Evolutionary conservation across 371 early-diverging fungal genomes (phyloP).

Genomic region (Circinella umbellata): DNA sequence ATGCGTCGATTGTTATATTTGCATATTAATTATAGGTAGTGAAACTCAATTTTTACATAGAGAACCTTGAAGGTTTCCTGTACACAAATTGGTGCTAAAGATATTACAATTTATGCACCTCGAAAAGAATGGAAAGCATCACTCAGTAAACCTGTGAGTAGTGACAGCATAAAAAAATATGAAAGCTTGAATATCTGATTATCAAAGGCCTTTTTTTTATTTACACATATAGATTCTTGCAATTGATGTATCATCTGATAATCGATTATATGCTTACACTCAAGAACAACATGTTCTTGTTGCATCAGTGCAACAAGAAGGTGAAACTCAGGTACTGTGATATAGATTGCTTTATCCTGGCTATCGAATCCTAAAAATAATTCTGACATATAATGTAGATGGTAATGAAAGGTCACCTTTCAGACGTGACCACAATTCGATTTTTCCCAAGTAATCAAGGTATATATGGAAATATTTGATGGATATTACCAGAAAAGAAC

Average conservation of each 20-base stretch:
- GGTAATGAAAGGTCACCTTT: slow-evolving; percentile 66
- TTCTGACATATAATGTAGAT: slow-evolving; percentile 28
- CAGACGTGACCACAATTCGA: slow-evolving; percentile 66
- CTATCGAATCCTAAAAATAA: too few relatives aligned
- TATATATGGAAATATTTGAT: slow-evolving; percentile 10
- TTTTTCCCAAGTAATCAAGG: slow-evolving; percentile 84
- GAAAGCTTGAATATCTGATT: background rate
- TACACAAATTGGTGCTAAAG: slow-evolving; percentile 24
- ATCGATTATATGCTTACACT: slow-evolving; percentile 55
- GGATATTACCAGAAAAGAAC: too few relatives aligned
- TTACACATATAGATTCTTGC: slow-evolving; percentile 38
- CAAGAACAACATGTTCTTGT: slow-evolving; percentile 45
- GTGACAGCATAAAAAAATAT: background rate
- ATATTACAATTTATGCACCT: slow-evolving; percentile 30
- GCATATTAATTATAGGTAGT: too few relatives aligned
- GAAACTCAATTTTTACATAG: slow-evolving; percentile 21
- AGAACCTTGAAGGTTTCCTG: slow-evolving; percentile 47
- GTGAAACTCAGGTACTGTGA: slow-evolving; percentile 35
- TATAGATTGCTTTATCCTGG: slow-evolving; percentile 1
- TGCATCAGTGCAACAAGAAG: slow-evolving; percentile 40
- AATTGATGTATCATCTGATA: slow-evolving; percentile 61
- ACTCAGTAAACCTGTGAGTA: slow-evolving; percentile 19
- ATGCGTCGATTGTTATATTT: too few relatives aligned
- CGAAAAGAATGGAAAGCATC: slow-evolving; percentile 25
- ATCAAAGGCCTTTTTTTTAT: background rate